phyloP scores from a whole-genome alignment of 2,329 filamentous ascomycete species.

The Exutisphaerella laricina region DNA sequence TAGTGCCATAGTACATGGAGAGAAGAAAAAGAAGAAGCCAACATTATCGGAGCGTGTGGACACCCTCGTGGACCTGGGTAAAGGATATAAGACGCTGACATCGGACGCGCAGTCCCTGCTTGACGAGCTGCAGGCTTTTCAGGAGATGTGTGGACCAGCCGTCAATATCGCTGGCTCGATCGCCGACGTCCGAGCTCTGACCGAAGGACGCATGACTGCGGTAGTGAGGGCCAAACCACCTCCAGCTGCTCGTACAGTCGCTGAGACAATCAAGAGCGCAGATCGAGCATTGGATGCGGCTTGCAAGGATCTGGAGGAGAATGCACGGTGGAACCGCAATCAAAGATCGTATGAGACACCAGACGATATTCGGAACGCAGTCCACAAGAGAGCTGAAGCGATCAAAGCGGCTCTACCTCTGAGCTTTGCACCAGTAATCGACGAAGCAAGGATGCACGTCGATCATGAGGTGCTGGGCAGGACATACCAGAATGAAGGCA shows the following conservation, averaged over 20 bases:
- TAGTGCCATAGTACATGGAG: neutral
- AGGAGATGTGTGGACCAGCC: slow-evolving; percentile 5
- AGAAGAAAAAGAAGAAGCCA: neutral
- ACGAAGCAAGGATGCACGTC: slow-evolving; percentile 8
- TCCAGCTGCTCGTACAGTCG: neutral
- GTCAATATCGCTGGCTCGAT: slow-evolving; percentile 4
- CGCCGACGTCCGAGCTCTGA: slow-evolving; percentile 2
- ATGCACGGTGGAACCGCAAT: slow-evolving; percentile 4
- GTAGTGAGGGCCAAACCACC: slow-evolving; percentile 5
- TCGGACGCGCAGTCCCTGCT: slow-evolving; percentile 1
- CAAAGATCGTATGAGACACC: neutral
- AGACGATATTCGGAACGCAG: slow-evolving; percentile 1
- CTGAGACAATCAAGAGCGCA: neutral
- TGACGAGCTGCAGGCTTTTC: slow-evolving; percentile 3
- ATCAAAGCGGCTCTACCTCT: slow-evolving; percentile 4
- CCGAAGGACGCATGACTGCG: slow-evolving; percentile 5
- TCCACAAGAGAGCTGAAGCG: slow-evolving; percentile 5
- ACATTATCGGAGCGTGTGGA: neutral
- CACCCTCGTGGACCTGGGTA: neutral
- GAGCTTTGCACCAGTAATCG: neutral
- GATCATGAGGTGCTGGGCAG: slow-evolving; percentile 9
- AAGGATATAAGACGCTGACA: neutral
- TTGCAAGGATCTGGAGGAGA: slow-evolving; percentile 5
- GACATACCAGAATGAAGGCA: slow-evolving; percentile 5
- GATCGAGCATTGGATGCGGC: neutral